A percentile compares a stretch with the other conserved stretches of the same genome.
Conservation (phyloP, 2,329 filamentous ascomycete species). For the Ophiosphaerella korrae region DNA sequence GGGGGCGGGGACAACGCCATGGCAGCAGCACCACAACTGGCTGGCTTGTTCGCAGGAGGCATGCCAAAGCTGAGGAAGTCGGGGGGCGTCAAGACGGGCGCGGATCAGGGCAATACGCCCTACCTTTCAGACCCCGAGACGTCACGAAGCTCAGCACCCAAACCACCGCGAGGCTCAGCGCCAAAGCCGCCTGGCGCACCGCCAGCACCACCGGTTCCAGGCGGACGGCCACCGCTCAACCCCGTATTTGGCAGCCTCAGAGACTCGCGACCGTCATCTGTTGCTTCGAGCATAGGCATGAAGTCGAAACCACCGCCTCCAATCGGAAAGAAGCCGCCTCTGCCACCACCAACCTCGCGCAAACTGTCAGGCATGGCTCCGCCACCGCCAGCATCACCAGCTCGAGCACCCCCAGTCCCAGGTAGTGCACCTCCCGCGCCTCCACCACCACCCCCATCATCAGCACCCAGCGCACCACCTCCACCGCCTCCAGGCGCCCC, state of each 20-base stretch:
- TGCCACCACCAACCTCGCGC: constrained; percentile 61
- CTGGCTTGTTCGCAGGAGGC: constrained; percentile 86
- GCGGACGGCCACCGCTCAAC: constrained; percentile 64
- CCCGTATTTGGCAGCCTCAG: constrained; percentile 60
- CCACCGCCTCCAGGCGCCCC: constrained; percentile 50
- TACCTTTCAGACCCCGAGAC: constrained; percentile 83
- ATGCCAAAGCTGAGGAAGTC: constrained; percentile 94
- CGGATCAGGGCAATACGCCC: constrained; percentile 67
- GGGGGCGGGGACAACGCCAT: constrained; percentile 44
- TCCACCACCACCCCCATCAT: constrained; percentile 45
- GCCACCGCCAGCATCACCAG: constrained; percentile 51
- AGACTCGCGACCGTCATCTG: constrained; percentile 62
- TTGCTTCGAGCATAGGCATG: constrained; percentile 62
- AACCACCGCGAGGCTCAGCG: constrained; percentile 59
- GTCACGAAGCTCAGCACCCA: constrained; percentile 56
- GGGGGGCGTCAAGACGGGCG: constrained; percentile 66
- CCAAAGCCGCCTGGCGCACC: constrained; percentile 54
- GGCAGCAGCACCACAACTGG: constrained; percentile 71
- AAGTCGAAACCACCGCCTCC: constrained; percentile 75
- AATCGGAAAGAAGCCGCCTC: constrained; percentile 73
- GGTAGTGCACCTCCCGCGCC: constrained; percentile 43
- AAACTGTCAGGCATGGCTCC: constrained; percentile 60
- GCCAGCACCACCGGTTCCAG: constrained; percentile 56
- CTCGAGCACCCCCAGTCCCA: constrained; percentile 46
- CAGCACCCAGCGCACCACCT: constrained; percentile 51